Evolutionary conservation across 163 green algal species (phyloP), one percentile per base, ranked within the genome.

Genomic region (Chlamydomonas reinhardtii): DNA sequence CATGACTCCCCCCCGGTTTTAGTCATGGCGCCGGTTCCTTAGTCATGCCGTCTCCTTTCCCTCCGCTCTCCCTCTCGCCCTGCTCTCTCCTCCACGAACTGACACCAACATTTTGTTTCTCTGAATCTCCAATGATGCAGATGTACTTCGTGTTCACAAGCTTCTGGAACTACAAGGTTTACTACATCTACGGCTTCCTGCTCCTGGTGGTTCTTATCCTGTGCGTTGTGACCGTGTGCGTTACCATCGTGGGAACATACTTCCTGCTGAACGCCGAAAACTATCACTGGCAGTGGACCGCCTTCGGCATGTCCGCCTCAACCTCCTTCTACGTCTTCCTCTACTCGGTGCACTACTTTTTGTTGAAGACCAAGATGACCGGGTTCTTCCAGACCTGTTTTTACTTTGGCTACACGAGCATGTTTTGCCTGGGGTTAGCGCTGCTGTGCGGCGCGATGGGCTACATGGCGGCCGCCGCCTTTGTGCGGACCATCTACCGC

Each of bases 121-220:
- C 62, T 69, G 1, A 8, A 32, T 4, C 22, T 14, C n/a, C 2
- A 19, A 48, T n/a, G n/a, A 31, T 37, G 62, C 65, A 86, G 82
- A 98, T 98, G 90, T 99, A 99, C 92, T 99, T 99, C 89, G 94
- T 99, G 61, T 98, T 99, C 91, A 99, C 96, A 24, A 95, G 90
- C 31, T 98, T 99, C 89, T 99, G 97, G 97, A 98, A 98, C 90
- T 99, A 99, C 94, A 99, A 99, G 95, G 96, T 99, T 25, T 99
- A 99, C 92, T 99, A 99, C 72, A 98, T 99, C 80, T 99, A 99
- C 91, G 97, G 97, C 85, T 99, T 99, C 95, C 97, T 99, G 93
- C 93, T 99, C 75, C 94, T 99, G 24, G 97, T 99, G 71, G 97
- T 98, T 77, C 64, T 98, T 69, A 99, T 99, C 92, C 92, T 99